These are phyloP conservation scores for Heterobasidion parviporum DNA, from an alignment of 1,284 basidiomycete genomes.

Conservation along the genomic window DNA sequence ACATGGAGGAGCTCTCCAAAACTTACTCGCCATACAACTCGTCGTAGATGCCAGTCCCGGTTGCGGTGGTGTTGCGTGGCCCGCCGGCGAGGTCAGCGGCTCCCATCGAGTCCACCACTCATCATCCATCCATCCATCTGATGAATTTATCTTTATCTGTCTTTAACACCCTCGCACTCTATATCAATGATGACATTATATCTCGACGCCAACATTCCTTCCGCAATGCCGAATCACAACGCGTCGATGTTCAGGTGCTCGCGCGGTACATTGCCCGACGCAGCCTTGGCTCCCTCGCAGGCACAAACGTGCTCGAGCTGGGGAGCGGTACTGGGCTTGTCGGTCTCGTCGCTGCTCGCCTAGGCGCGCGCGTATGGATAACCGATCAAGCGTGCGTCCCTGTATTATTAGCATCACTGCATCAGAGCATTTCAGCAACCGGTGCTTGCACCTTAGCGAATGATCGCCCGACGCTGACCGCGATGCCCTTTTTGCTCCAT, in stretches of 20 bases:
- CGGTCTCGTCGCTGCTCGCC: conserved; percentile 70
- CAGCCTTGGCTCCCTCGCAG: conserved; percentile 37
- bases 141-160: background rate
- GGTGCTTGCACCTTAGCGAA: background rate
- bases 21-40: conserved; percentile 36
- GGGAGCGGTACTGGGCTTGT: conserved; percentile 89
- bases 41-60: conserved; percentile 75
- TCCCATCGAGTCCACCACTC: background rate
- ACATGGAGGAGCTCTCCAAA: too few species aligned
- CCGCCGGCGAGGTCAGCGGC: conserved; percentile 73
- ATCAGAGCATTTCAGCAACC: background rate
- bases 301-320: conserved; percentile 69
- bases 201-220: background rate
- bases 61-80: conserved; percentile 91
- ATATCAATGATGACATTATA: background rate
- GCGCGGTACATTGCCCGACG: conserved; percentile 62
- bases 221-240: background rate
- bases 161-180: too few species aligned
- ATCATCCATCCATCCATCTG: background rate
- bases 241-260: conserved; percentile 47
- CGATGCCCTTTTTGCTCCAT: conserved; percentile 3
- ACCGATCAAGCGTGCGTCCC: conserved; percentile 82
- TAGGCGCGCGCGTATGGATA: conserved; percentile 66
- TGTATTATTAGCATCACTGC: background rate
- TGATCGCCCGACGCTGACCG: background rate